These are phyloP conservation scores for Colletotrichum sidae DNA, from an alignment of 2,329 filamentous ascomycete species.

Conservation along the genomic window DNA sequence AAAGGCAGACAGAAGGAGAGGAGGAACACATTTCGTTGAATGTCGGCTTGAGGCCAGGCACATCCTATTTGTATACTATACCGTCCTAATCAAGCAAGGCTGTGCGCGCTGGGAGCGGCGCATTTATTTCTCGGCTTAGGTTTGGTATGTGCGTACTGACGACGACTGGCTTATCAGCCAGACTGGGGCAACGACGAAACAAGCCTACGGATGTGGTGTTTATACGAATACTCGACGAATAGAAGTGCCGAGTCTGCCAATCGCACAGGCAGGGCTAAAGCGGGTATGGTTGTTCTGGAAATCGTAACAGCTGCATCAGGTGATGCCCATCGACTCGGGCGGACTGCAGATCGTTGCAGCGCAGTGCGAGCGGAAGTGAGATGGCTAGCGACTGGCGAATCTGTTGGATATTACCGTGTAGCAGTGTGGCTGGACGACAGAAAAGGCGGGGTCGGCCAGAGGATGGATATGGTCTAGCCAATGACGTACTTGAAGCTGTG, in stretches of 20 bases:
- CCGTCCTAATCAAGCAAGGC: constrained; percentile 33
- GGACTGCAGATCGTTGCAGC: constrained; percentile 17
- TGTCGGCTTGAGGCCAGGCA: constrained; percentile 30
- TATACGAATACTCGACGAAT: neutral
- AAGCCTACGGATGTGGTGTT: too few species aligned
- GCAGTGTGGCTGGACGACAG: constrained; percentile 8
- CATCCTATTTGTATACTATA: constrained; percentile 28
- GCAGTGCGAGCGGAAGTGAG: constrained; percentile 11
- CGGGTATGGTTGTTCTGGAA: neutral
- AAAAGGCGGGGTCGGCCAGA: constrained; percentile 12
- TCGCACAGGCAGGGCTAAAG: neutral
- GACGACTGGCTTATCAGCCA: too few species aligned
- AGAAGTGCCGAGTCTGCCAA: neutral
- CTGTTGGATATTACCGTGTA: constrained; percentile 7
- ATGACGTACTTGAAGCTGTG: neutral
- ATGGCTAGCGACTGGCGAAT: neutral
- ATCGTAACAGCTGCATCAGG: neutral
- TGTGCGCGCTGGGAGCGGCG: constrained; percentile 30
- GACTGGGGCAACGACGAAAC: too few species aligned
- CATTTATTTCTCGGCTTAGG: constrained; percentile 30
- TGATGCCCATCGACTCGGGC: neutral
- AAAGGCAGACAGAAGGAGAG: too few species aligned
- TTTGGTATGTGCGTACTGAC: neutral
- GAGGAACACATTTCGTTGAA: neutral
- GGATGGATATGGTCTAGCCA: neutral